Base-by-base conservation (phyloP, 192 early-diverging fungal genomes). In the Diversispora eburnea region DNA sequence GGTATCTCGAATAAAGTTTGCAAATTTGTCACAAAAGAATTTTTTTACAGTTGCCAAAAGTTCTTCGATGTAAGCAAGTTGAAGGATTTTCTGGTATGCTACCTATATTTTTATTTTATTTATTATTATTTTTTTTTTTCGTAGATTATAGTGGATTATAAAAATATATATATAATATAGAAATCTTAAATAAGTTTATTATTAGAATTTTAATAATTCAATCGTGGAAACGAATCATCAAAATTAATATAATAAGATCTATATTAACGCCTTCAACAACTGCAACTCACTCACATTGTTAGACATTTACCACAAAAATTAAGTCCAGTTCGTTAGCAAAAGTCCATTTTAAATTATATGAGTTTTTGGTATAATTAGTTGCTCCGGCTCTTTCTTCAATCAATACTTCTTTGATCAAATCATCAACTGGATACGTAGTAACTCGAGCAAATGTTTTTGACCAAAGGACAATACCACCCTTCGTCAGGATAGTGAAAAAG, bases 391-490 rank as follows among this genome's bases (percentile, higher is more conserved):
- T 83, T 78, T 88, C 92, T 79, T 89, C 89, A 69, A 95, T 91
- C 17, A 95, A 85, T 6, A 94, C 90, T 39, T 91, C 84, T 65
- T 88, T 83, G 58, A 95, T 88, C 13, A 95, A 83, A 10, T 82
- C 77, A 77, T 94, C 86, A 42, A 94, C 83, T 43, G 95, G 92
- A 3, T 87, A 77, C 12, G 78, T 83, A 3, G 74, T 70, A 15
- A 88, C 67, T 6, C 84, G 76, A 6, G 91, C 73, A 71, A 90
- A 95, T 9, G 84, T 81, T 69, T 89, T 89, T 49, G 88, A 84
- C 93, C 93, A 97, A 33, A 97, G 86, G 22, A 96, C 91, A 43
- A 94, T 81, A 15, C 95, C 95, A 51, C 93, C 92, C 75, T 90
- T 92, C 42, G 94, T 96, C 7, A 93, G 78, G 65, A 95, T 88